Base-by-base conservation (phyloP, 805 yeast genomes). In the Tanozyma kutaoensis region DNA sequence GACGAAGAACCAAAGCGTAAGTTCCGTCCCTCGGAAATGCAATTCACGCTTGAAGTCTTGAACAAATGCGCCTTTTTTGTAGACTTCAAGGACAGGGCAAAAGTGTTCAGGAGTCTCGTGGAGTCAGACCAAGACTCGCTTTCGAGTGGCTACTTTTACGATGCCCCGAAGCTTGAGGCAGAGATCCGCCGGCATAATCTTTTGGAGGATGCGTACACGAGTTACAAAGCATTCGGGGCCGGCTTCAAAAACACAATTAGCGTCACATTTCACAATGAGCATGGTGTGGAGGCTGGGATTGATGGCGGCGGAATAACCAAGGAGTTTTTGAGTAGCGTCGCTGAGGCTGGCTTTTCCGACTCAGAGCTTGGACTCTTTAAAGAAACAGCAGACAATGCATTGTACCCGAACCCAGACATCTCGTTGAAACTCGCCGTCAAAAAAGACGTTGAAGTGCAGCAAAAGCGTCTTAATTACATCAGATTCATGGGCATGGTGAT, bases 301-400 rank as follows among this genome's bases (percentile, higher is more conserved):
- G 98, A 88, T 48, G 98, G 98, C 6, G 98, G 97, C 9, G 98
- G 98, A 1, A 58, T 88, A 14, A 86, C 96, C 0, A 86, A 88
- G 46, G 98, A 88, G 42, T 73, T 91, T 35, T 53, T 88, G 29
- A 84, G 88, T 2, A 60, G 76, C 27, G 73, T 84, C 1, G 69
- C 76, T 2, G 57, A 55, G 4, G 81, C 78, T 35, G 86, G 80
- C 0, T 81, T 88, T 40, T 55, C 59, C 1, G 24, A 27, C 2
- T 28, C 35, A 9, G 44, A 42, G 14, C 32, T 40, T 12, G 32
- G 40, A 16, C 48, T 64, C 22, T 63, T 66, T 44, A 57, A 55
- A 31, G 59, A 54, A 25, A 62, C 69, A 0, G 33, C 38, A 1
- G 54, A 67, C 23, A 69, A 80, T 43, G 75, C 76, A 31, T 41